Base-by-base conservation (phyloP, 768 basidiomycete genomes). In the Suillus subalutaceus region DNA sequence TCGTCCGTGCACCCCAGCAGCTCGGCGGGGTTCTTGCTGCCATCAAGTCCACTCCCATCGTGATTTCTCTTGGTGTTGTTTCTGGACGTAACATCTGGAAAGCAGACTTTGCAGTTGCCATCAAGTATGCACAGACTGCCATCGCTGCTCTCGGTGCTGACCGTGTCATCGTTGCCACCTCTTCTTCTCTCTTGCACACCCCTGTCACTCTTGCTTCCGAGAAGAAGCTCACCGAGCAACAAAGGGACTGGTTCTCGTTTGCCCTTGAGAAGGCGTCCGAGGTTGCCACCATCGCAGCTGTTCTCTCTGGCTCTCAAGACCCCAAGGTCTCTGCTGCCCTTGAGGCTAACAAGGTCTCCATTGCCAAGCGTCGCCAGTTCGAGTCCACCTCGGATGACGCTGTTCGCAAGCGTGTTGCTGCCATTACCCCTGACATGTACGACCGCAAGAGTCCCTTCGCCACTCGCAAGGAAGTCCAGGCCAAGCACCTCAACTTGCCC, bases 71-170 rank as follows among this genome's bases (percentile, higher is more conserved):
- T 68, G 97, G 97, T 80, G 79, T 98, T 68, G 93, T 99, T 69
- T 99, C 97, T 55, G 97, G 97, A 63, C 95, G 97, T 77, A 98
- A 98, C 86, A 94, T 99, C 84, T 99, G 97, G 97, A 99, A 99
- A 89, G 91, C 88, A 68, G 96, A 99, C 81, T 90, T 99, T 72
- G 82, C 85, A 69, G 89, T 88, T 63, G 90, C 94, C 65, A 86
- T 96, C 81, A 90, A 90, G 77, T 81, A 87, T 57, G 93, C 87
- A 64, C 90, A 96, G 82, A 91, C 90, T 79, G 96, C 94, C 57
- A 83, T 97, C 72, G 88, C 89, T 63, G 84, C 83, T 50, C 90
- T 99, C 73, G 96, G 96, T 66, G 80, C 85, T 68, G 90, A 93
- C 68, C 93, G 96, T 69, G 93, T 99, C 77, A 89, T 98, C 74